Conservation (phyloP, 2,329 filamentous ascomycete genomes). For the Curvularia eragrostidis region DNA sequence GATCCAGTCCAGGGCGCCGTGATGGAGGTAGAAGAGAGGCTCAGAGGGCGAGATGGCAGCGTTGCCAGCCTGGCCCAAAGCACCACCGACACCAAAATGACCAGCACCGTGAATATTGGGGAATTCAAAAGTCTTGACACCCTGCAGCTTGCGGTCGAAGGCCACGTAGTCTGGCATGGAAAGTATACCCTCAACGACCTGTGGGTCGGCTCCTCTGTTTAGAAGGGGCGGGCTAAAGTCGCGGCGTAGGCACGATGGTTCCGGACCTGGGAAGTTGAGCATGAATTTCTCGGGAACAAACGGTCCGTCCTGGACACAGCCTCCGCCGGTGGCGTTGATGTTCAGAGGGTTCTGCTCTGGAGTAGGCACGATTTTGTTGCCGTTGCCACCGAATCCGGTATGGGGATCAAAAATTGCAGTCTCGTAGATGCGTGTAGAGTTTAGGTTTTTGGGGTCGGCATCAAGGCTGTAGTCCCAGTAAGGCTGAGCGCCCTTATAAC, state of each 20-base stretch:
- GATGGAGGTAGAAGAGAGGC: conserved; percentile 51
- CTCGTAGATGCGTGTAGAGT: conserved; percentile 23
- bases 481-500: conserved; percentile 32
- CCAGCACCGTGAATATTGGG: conserved; percentile 47
- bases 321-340: conserved; percentile 41
- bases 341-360: conserved; percentile 33
- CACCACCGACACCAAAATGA: conserved; percentile 49
- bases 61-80: conserved; percentile 42
- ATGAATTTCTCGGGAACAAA: conserved; percentile 34
- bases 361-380: conserved; percentile 35
- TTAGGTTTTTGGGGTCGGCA: conserved; percentile 23
- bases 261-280: conserved; percentile 31
- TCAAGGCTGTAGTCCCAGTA: conserved; percentile 49
- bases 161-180: conserved; percentile 35
- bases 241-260: conserved; percentile 37
- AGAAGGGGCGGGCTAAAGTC: conserved; percentile 41
- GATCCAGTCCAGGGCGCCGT: conserved; percentile 48
- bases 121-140: conserved; percentile 30
- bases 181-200: conserved; percentile 31
- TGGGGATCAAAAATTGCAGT: conserved; percentile 27
- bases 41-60: conserved; percentile 45
- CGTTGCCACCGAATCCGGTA: conserved; percentile 47
- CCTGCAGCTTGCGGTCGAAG: conserved; percentile 39
- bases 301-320: conserved; percentile 43
- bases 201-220: conserved; percentile 29